phyloP scores from a whole-genome alignment of 2,329 filamentous ascomycete species.

The Dothiorella sarmentorum region DNA sequence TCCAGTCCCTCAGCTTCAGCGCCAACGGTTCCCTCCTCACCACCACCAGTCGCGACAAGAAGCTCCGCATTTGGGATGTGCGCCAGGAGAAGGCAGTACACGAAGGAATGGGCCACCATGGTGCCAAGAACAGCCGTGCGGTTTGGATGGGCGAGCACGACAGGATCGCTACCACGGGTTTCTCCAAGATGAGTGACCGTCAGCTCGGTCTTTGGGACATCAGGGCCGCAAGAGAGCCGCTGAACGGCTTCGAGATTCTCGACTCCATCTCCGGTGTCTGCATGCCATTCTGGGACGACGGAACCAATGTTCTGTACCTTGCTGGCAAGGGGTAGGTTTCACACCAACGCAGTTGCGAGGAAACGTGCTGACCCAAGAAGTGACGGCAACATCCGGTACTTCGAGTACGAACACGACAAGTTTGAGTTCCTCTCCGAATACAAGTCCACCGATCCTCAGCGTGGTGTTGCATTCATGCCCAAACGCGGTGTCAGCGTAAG shows the following conservation, averaged over 20 bases:
- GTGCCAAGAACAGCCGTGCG: slow-evolving; percentile 94
- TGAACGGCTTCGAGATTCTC: slow-evolving; percentile 84
- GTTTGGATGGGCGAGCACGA: slow-evolving; percentile 98
- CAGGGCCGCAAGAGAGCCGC: slow-evolving; percentile 71
- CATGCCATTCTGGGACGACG: slow-evolving; percentile 99
- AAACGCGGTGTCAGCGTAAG: slow-evolving; percentile 87
- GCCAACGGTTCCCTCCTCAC: slow-evolving; percentile 81
- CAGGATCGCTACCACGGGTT: slow-evolving; percentile 91
- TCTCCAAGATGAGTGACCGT: slow-evolving; percentile 97
- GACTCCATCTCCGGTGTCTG: slow-evolving; percentile 97
- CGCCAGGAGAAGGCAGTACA: slow-evolving; percentile 85
- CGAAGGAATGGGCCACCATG: slow-evolving; percentile 79
- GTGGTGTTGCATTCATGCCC: slow-evolving; percentile 89
- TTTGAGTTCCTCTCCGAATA: slow-evolving; percentile 97
- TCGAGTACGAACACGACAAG: slow-evolving; percentile 97
- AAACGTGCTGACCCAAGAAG: slow-evolving; percentile 43
- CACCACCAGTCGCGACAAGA: slow-evolving; percentile 97
- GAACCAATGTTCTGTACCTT: slow-evolving; percentile 90
- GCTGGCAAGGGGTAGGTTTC: slow-evolving; percentile 85
- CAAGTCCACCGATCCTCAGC: slow-evolving; percentile 93
- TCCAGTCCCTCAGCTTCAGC: slow-evolving; percentile 95
- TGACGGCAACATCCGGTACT: slow-evolving; percentile 99
- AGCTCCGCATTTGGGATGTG: slow-evolving; percentile 94
- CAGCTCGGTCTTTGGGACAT: slow-evolving; percentile 96
- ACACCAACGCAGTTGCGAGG: not conserved